Percentiles rank a stretch among this genome's conserved stretches.
These are phyloP conservation scores for Hirsutella rhossiliensis DNA, from an alignment of 2,329 filamentous ascomycete species.

Conservation along the genomic window DNA sequence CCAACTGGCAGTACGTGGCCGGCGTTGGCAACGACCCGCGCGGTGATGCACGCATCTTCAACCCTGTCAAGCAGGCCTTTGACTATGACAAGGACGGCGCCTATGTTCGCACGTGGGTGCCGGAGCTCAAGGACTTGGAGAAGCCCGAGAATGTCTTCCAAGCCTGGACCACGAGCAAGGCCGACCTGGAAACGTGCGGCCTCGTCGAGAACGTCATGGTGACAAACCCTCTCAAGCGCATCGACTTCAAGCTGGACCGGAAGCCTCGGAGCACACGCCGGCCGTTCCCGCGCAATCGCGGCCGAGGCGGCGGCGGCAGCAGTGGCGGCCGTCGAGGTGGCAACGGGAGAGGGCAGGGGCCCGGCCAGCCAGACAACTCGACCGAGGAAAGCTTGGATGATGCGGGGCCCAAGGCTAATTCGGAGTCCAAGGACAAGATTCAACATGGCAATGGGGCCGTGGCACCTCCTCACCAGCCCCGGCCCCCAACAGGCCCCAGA, in stretches of 20 bases:
- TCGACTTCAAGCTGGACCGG: slow-evolving; percentile 48
- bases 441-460: not conserved
- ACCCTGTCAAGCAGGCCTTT: slow-evolving; percentile 68
- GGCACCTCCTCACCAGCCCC: not conserved
- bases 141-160: slow-evolving; percentile 53
- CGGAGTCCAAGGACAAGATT: not conserved
- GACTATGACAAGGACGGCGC: slow-evolving; percentile 61
- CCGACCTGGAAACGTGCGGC: slow-evolving; percentile 43
- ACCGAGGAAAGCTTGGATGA: not conserved
- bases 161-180: slow-evolving; percentile 49
- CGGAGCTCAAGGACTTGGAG: slow-evolving; percentile 47
- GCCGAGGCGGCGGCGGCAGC: slow-evolving; percentile 6
- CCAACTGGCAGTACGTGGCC: slow-evolving; percentile 72
- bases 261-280: slow-evolving; percentile 23
- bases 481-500: not conserved
- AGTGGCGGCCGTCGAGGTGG: not conserved
- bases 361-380: not conserved
- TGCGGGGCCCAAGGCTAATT: not conserved
- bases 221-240: slow-evolving; percentile 51
- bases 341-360: not conserved
- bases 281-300: slow-evolving; percentile 12
- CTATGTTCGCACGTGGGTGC: slow-evolving; percentile 64
- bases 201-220: slow-evolving; percentile 51
- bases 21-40: slow-evolving; percentile 72
- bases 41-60: slow-evolving; percentile 62